Conservation (phyloP, 805 yeast species). For the Kazachstania bromeliacearum region DNA sequence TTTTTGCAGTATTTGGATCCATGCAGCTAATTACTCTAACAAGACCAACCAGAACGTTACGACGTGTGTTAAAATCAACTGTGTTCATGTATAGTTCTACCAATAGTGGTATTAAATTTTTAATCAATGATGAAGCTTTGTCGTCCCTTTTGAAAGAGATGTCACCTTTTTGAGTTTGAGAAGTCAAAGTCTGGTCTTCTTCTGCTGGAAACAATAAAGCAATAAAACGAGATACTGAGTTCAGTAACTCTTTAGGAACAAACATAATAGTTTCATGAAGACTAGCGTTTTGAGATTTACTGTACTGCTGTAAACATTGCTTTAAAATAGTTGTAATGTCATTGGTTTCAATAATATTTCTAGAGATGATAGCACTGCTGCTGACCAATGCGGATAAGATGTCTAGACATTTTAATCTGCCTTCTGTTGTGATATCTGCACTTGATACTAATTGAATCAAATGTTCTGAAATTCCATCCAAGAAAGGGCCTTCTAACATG, state of each 20-base stretch:
- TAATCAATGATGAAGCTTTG: constrained; percentile 32
- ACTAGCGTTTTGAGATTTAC: constrained; percentile 31
- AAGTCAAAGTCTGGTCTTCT: constrained; percentile 19
- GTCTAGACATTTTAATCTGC: constrained; percentile 27
- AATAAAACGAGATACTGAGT: constrained; percentile 46
- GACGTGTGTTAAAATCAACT: constrained; percentile 56
- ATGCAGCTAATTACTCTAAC: constrained; percentile 41
- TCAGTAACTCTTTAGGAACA: constrained; percentile 56
- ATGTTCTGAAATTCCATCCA: constrained; percentile 27
- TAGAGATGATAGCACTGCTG: constrained; percentile 36
- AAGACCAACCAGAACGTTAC: constrained; percentile 44
- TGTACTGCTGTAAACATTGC: constrained; percentile 43
- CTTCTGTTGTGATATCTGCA: constrained; percentile 25
- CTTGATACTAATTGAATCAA: constrained; percentile 22
- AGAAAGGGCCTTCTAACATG: constrained; percentile 18
- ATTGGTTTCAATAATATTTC: constrained; percentile 38
- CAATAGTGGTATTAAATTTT: constrained; percentile 42
- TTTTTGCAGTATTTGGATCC: constrained; percentile 24
- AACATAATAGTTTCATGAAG: constrained; percentile 67
- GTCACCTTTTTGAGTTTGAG: constrained; percentile 14
- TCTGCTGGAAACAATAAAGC: constrained; percentile 49
- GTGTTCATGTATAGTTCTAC: constrained; percentile 63
- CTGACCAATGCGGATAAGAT: constrained; percentile 38
- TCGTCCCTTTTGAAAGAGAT: constrained; percentile 15
- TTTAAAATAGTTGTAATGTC: constrained; percentile 40